A percentile compares a stretch with the other conserved stretches of the same genome.
phyloP scores from a whole-genome alignment of 1,139 yeast genomes.

The Zygosaccharomyces sapae region DNA sequence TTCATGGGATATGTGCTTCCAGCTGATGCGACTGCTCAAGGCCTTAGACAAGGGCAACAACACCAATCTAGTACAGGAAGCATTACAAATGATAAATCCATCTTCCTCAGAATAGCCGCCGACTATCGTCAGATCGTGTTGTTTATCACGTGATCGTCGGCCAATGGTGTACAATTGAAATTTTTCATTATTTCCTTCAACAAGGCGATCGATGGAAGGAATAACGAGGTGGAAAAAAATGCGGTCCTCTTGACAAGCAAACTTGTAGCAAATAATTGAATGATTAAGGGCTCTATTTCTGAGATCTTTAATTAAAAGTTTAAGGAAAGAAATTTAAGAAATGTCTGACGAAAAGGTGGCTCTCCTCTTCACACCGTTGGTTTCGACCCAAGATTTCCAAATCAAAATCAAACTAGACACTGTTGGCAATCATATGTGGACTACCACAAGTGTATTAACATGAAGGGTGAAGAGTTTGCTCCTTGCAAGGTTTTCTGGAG shows the following conservation, averaged over 20 bases:
- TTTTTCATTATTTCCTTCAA: not conserved
- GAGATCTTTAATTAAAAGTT: not conserved
- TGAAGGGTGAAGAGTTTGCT: conserved; percentile 97
- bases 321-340: not conserved
- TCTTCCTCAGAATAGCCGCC: not conserved
- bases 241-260: not conserved
- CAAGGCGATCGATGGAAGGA: conserved; percentile 1
- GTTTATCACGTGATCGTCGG: conserved; percentile 1
- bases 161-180: conserved; percentile 5
- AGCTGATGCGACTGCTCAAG: conserved; percentile 45
- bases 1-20: conserved; percentile 48
- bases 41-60: conserved; percentile 39
- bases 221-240: not conserved
- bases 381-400: conserved; percentile 91
- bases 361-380: conserved; percentile 67
- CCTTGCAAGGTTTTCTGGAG: conserved; percentile 94
- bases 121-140: not conserved
- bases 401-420: conserved; percentile 95
- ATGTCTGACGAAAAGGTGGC: conserved; percentile 16
- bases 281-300: not conserved
- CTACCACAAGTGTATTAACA: conserved; percentile 93
- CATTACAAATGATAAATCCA: conserved; percentile 21
- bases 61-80: conserved; percentile 27
- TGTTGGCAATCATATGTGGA: conserved; percentile 98
- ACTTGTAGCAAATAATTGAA: not conserved